Evolutionary conservation across 129 eudicot genomes (phyloP).

Genomic region (Solidago caesia): DNA sequence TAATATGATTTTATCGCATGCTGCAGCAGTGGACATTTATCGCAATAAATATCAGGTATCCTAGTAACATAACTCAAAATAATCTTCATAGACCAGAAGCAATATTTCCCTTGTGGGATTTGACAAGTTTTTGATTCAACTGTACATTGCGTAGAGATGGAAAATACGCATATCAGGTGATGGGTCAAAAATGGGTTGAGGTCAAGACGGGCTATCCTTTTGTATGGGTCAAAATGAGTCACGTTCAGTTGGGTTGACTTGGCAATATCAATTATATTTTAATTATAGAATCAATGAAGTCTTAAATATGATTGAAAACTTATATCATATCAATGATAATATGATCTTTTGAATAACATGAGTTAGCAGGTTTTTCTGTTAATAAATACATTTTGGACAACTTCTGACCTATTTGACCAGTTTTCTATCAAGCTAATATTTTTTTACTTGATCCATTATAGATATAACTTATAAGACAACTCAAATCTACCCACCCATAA

Average conservation of each 20-base stretch:
- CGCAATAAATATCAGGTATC: constrained; percentile 62
- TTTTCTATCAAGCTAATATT: not conserved
- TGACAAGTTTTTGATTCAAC: not conserved
- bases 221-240: not conserved
- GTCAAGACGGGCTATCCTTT: too few relatives aligned
- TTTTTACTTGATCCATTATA: not conserved
- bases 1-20: constrained; percentile 65
- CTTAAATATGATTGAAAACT: too few relatives aligned
- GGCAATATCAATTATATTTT: not conserved
- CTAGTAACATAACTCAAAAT: not conserved
- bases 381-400: not conserved
- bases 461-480: not conserved
- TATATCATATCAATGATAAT: too few relatives aligned
- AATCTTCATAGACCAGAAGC: not conserved
- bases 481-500: not conserved
- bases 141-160: not conserved
- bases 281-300: not conserved
- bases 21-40: constrained; percentile 51
- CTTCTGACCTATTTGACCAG: not conserved
- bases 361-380: too few relatives aligned
- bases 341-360: too few relatives aligned
- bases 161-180: not conserved
- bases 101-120: too few relatives aligned
- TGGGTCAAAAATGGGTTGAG: not conserved
- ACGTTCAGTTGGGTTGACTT: not conserved